Conservation (phyloP, 2,329 filamentous ascomycete genomes). For the Lasiodiplodia sp. region DNA sequence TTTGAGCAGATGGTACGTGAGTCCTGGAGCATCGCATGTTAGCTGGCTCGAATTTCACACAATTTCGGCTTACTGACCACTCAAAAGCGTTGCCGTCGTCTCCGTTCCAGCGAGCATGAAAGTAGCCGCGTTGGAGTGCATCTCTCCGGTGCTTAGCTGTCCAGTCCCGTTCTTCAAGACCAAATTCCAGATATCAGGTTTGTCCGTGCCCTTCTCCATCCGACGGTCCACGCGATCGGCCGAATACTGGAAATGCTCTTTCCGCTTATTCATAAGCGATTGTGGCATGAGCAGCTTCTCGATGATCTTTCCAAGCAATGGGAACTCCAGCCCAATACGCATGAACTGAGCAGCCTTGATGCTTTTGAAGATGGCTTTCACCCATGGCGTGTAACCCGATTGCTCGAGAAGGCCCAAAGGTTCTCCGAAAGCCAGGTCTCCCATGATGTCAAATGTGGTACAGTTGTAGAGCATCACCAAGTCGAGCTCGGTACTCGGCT, state of each 20-base stretch:
- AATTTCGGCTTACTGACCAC: constrained; percentile 35
- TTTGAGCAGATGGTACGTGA: constrained; percentile 45
- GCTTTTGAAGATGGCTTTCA: constrained; percentile 39
- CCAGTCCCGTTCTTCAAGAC: constrained; percentile 39
- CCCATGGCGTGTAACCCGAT: constrained; percentile 44
- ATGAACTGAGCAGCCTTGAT: constrained; percentile 30
- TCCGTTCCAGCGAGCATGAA: constrained; percentile 56
- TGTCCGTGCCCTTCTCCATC: constrained; percentile 32
- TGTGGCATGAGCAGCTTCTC: background rate
- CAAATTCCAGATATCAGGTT: constrained; percentile 49
- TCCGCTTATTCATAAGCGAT: background rate
- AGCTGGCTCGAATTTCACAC: no score
- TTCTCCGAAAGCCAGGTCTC: constrained; percentile 42
- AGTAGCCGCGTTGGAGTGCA: constrained; percentile 47
- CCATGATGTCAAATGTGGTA: constrained; percentile 45
- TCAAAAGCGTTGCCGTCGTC: constrained; percentile 53
- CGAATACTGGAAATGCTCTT: background rate
- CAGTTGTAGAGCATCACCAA: constrained; percentile 22
- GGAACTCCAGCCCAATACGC: background rate
- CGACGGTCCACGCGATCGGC: constrained; percentile 37
- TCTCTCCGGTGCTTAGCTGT: constrained; percentile 42
- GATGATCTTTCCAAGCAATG: background rate
- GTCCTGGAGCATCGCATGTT: background rate
- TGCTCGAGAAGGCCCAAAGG: constrained; percentile 42
- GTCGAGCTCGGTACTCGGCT: background rate